Base-by-base conservation (phyloP, 164 flowering plant species). In the Aristolochia californica region DNA sequence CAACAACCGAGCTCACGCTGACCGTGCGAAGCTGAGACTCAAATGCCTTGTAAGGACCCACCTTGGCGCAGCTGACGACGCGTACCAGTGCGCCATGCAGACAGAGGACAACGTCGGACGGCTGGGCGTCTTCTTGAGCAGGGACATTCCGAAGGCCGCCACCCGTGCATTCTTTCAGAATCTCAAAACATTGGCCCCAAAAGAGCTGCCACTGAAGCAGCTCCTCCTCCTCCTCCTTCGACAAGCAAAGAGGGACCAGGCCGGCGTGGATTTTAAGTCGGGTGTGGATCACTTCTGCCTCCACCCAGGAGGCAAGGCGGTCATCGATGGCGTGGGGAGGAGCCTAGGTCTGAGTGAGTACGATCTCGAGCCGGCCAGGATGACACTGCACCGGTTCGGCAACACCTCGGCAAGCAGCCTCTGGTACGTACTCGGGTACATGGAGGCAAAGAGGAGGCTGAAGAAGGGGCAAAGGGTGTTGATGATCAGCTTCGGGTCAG, bases 351-450 rank as follows among this genome's bases (percentile, higher is more conserved):
- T 82, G 5, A 66, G 45, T 34, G 68, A 76, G 45, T 45, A 77
- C 43, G 91, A 84, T 44, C 50, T 82, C 2, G 87, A 84, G 71
- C 87, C 91, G 13, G 69, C 91, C 0, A 65, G 82, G 69, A 82
- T 84, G 87, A 70, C 85, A 14, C 83, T 84, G 28, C 81, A 80
- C 54, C 71, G 91, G 10, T 82, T 75, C 27, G 91, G 91, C 0
- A 82, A 84, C 74, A 82, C 87, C 0, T 84, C 91, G 9, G 78
- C 91, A 1, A 75, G 84, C 48, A 74, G 85, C 25, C 61, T 77
- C 2, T 82, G 91, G 91, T 84, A 85, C 55, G 94, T 84, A 45
- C 59, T 87, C 50, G 80, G 78, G 2, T 84, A 87, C 72, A 83
- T 82, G 95, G 86, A 86, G 59, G 86, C 87, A 2, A 82, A 82